Evolutionary conservation across 768 basidiomycete species (phyloP), one percentile per base, ranked within the genome.

Genomic region (Albatrellus ellisii): DNA sequence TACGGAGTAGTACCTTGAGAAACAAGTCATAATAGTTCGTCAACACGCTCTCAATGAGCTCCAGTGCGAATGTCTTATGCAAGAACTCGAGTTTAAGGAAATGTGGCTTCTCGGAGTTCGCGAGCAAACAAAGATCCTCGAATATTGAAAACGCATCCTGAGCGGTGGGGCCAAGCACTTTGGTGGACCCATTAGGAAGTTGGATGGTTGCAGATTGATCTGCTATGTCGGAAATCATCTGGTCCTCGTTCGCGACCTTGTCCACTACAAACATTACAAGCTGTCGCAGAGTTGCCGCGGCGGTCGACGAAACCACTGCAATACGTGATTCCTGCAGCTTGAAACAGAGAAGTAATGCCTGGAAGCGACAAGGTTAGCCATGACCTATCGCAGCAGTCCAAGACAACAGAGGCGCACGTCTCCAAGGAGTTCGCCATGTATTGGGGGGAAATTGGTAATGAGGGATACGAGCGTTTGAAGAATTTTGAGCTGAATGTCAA

Each of bases 211-310:
- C 9, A 61, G 51, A 6, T 59, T 51, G 21, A 32, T 41, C 4
- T 56, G 22, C 22, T 61, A 56, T 15, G 62, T 60, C 56, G 41
- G 50, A 47, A 17, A 68, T 70, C 12, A 58, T 59, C 4, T 65
- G 62, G 56, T 90, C 85, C 55, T 91, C 87, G 14, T 74, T 69
- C 1, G 79, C 75, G 59, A 97, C 85, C 56, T 94, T 91, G 62
- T 99, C 95, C 33, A 97, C 86, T 14, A 97, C 80, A 50, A 97
- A 87, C 92, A 99, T 97, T 34, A 98, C 88, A 1, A 97, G 70
- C 56, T 98, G 94, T 2, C 92, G 80, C 4, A 97, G 72, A 0
- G 92, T 97, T 0, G 95, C 95, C 2, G 92, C 92, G 2, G 94
- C 94, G 3, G 95, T 98, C 0, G 89, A 92, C 2, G 91, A 94